phyloP scores from a whole-genome alignment of 1,284 basidiomycete genomes.

The Phenoliferia sp. region DNA sequence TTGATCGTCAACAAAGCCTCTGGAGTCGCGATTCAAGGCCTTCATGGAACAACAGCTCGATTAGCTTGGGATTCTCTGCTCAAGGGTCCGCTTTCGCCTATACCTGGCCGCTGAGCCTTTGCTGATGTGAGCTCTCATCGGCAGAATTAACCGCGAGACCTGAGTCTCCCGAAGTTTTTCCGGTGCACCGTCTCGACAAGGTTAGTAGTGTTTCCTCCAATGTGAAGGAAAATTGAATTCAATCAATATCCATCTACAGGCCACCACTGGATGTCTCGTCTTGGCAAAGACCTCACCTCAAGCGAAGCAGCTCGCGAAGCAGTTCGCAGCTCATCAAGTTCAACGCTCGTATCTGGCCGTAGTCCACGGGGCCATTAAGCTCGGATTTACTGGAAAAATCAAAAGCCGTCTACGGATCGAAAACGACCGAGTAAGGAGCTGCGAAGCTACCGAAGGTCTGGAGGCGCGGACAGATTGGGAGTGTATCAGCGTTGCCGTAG shows the following conservation, averaged over 20 bases:
- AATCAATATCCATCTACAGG: background rate
- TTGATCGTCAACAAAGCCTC: conserved; percentile 28
- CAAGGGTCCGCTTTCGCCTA: background rate
- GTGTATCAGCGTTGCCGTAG: conserved; percentile 16
- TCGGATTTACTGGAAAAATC: conserved; percentile 16
- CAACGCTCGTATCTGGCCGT: conserved; percentile 22
- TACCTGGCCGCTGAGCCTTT: background rate
- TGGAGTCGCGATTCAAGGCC: conserved; percentile 17
- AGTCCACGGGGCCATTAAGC: conserved; percentile 22
- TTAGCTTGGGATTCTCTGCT: conserved; percentile 17
- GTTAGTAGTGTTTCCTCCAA: background rate
- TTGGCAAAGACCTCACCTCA: conserved; percentile 10
- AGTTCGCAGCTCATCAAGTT: conserved; percentile 17
- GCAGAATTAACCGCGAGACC: conserved; percentile 10
- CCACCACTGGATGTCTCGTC: conserved; percentile 19
- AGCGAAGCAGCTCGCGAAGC: conserved; percentile 11
- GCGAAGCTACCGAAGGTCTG: conserved; percentile 3
- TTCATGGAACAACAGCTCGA: conserved; percentile 15
- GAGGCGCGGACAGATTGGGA: conserved; percentile 21
- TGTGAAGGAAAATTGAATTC: background rate
- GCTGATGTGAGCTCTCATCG: background rate
- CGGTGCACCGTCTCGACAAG: conserved; percentile 30
- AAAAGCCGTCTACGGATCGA: conserved; percentile 10
- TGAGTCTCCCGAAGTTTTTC: conserved; percentile 7
- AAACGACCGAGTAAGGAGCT: conserved; percentile 19